Conservation (phyloP, 495 filamentous ascomycete genomes). For the Xylaria castorea region DNA sequence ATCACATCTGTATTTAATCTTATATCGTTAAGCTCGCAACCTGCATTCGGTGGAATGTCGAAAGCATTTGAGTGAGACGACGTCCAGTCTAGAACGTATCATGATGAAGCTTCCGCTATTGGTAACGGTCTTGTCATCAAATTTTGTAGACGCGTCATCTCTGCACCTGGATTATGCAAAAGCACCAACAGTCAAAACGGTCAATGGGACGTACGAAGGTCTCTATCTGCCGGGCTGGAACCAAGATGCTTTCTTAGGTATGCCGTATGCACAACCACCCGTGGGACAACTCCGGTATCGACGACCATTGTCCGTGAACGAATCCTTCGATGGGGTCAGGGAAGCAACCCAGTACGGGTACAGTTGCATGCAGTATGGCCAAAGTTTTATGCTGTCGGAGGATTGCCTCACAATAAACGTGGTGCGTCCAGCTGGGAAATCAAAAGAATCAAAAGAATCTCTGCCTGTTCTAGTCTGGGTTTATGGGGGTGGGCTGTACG, state of each 20-base stretch:
- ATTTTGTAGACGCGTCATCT: not conserved
- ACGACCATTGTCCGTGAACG: slow-evolving; percentile 53
- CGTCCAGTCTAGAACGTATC: not conserved
- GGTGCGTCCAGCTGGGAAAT: slow-evolving; percentile 36
- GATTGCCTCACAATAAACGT: slow-evolving; percentile 52
- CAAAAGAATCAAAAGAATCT: not conserved
- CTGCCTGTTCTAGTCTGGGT: slow-evolving; percentile 64
- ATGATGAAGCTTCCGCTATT: slow-evolving; percentile 6
- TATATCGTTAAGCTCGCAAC: not conserved
- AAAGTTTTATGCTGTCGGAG: slow-evolving; percentile 41
- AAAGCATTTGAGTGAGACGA: not conserved
- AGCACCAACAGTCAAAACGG: slow-evolving; percentile 19
- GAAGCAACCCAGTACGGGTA: slow-evolving; percentile 58
- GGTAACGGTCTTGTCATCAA: not conserved
- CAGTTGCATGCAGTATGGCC: slow-evolving; percentile 57
- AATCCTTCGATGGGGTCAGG: slow-evolving; percentile 45
- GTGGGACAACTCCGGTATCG: slow-evolving; percentile 55
- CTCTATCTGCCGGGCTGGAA: slow-evolving; percentile 47
- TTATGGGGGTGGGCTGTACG: slow-evolving; percentile 64
- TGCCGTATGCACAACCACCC: slow-evolving; percentile 59
- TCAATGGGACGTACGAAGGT: slow-evolving; percentile 56
- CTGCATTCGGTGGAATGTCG: not conserved
- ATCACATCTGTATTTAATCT: not conserved
- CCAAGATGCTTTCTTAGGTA: slow-evolving; percentile 62
- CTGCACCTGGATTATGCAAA: not conserved